phyloP scores from a whole-genome alignment of 2,329 filamentous ascomycete species.

The Botrytis aclada region DNA sequence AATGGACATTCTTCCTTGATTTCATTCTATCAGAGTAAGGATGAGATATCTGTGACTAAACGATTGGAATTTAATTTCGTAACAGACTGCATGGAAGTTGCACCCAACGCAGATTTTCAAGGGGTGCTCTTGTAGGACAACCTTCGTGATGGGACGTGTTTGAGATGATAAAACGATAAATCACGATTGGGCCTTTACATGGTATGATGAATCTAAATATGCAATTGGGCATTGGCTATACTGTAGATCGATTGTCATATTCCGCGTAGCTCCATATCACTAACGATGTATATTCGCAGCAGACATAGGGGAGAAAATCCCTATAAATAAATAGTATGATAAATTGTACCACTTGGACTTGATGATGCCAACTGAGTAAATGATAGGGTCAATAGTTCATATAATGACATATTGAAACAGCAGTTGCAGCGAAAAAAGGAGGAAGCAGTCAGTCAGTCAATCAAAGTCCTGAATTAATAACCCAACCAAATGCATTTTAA shows the following conservation, averaged over 20 bases:
- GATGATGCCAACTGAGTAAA: not conserved
- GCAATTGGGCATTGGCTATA: not conserved
- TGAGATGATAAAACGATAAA: not conserved
- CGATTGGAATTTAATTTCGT: not conserved
- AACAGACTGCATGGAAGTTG: not conserved
- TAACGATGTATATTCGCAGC: not conserved
- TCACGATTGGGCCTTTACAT: not conserved
- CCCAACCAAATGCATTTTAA: not conserved
- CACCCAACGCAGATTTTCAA: not conserved
- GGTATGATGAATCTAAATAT: not conserved
- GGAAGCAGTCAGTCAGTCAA: not conserved
- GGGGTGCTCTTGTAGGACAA: not conserved
- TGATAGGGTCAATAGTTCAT: not conserved
- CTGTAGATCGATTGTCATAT: not conserved
- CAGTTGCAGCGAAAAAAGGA: no score
- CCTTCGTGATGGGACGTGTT: not conserved
- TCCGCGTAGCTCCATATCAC: not conserved
- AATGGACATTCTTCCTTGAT: not conserved
- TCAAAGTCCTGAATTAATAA: not conserved
- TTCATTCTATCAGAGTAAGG: not conserved
- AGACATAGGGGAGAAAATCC: not conserved
- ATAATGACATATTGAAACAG: no score
- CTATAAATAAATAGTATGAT: not conserved
- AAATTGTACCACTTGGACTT: not conserved
- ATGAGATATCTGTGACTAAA: not conserved